Base-by-base conservation (phyloP, 1,139 yeast genomes). In the Diutina ranongensis region DNA sequence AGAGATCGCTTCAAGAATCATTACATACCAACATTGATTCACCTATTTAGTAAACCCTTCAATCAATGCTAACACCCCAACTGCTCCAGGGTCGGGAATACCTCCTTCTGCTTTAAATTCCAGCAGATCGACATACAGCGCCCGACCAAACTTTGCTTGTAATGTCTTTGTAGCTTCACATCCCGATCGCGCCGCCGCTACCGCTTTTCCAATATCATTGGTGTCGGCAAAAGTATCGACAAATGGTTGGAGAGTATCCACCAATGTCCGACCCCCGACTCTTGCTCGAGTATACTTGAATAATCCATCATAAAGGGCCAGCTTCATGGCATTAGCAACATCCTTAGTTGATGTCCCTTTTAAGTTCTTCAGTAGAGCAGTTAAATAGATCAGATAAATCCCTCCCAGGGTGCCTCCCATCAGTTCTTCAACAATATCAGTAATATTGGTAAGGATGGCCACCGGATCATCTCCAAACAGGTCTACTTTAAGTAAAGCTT, bases 401-500 rank as follows among this genome's bases (percentile, higher is more conserved):
- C 97, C 97, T 46, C 97, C 97, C 1, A 95, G 85, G 0, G 97
- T 89, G 45, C 97, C 97, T 46, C 97, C 97, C 97, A 89, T 89
- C 32, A 79, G 80, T 47, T 80, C 82, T 58, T 89, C 97, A 19
- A 88, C 87, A 27, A 83, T 62, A 20, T 63, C 55, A 27, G 96
- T 86, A 46, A 71, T 67, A 40, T 78, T 61, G 3, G 66, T 57
- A 45, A 86, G 61, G 0, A 84, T 73, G 19, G 67, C 63, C 13
- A 68, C 71, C 1, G 74, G 74, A 51, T 74, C 75, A 19, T 31
- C n/a, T 10, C 28, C 28, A 10, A 18, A 15, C 9, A 8, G 12
- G 18, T 75, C 73, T 45, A 81, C 70, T 36, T 74, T 73, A 41
- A 77, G 64, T 40, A 89, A 74, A 1, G 87, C 87, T 47, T 80